These are phyloP conservation scores for Phlebiopsis gigantea DNA, from an alignment of 768 basidiomycete species.

Conservation along the genomic window DNA sequence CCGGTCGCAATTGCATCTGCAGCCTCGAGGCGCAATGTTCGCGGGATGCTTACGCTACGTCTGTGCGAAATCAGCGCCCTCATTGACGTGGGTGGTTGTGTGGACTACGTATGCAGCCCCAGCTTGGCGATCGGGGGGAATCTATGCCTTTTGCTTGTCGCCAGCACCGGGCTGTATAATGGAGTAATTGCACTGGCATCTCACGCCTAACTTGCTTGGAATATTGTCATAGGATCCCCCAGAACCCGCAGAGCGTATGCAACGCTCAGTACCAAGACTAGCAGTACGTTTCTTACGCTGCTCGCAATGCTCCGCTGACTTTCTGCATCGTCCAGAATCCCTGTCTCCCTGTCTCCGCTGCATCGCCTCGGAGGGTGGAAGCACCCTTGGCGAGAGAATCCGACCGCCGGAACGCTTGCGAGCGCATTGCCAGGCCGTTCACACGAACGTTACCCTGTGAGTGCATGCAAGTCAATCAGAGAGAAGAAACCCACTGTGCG, in stretches of 20 bases:
- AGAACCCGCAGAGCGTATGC: neutral
- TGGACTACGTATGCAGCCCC: neutral
- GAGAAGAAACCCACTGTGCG: neutral
- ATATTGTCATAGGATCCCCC: neutral
- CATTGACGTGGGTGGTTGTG: neutral
- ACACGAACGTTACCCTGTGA: neutral
- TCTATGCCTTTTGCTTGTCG: neutral
- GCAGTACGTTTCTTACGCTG: neutral
- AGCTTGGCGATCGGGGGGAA: neutral
- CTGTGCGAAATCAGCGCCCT: neutral
- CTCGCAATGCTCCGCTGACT: neutral
- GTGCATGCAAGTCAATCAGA: constrained; percentile 4
- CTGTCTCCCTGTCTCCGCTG: neutral
- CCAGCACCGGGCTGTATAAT: neutral
- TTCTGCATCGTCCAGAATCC: neutral
- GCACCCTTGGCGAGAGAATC: neutral
- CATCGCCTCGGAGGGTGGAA: neutral
- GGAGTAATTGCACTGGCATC: neutral
- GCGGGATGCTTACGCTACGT: neutral
- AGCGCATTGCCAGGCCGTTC: neutral
- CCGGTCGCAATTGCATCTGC: neutral
- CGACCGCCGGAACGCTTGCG: constrained; percentile 3
- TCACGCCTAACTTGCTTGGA: neutral
- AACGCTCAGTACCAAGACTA: neutral
- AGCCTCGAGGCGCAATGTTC: neutral